Evolutionary conservation across 768 basidiomycete genomes (phyloP).

Genomic region (Paxillus ammoniavirescens): DNA sequence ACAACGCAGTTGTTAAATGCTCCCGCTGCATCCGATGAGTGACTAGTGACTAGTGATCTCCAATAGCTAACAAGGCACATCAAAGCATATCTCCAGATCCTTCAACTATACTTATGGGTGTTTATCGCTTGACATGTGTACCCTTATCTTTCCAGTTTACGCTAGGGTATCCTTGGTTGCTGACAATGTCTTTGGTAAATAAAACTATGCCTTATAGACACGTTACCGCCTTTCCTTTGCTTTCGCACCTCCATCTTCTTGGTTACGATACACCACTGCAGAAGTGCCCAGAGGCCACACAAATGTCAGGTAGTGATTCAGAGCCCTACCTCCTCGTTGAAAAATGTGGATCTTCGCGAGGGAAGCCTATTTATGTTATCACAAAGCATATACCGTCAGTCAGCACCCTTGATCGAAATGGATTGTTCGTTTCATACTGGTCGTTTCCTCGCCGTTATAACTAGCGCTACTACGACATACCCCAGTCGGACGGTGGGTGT

Average conservation of each 20-base stretch:
- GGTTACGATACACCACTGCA: conserved; percentile 10
- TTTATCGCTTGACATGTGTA: conserved; percentile 28
- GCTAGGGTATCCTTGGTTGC: conserved; percentile 24
- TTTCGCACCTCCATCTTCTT: conserved; percentile 24
- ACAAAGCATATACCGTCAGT: conserved; percentile 43
- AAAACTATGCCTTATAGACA: conserved; percentile 23
- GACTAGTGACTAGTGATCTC: too few species aligned
- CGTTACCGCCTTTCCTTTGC: conserved; percentile 24
- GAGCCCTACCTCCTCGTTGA: conserved; percentile 40
- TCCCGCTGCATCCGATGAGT: conserved; percentile 8
- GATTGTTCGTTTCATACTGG: conserved; percentile 16
- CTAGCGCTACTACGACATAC: conserved; percentile 33
- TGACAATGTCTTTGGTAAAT: conserved; percentile 31
- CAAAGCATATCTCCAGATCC: conserved; percentile 21
- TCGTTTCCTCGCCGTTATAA: not conserved
- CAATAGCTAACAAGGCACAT: conserved; percentile 24
- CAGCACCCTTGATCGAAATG: conserved; percentile 3
- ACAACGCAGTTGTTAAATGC: conserved; percentile 15
- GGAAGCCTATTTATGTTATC: conserved; percentile 42
- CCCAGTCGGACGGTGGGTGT: conserved; percentile 32
- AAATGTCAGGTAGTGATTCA: conserved; percentile 22
- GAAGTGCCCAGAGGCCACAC: conserved; percentile 1
- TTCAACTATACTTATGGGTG: not conserved
- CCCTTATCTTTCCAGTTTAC: conserved; percentile 30
- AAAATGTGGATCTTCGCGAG: conserved; percentile 41